Conservation (phyloP, 352 stramenopile genomes). For the Phytophthora hybrid region DNA sequence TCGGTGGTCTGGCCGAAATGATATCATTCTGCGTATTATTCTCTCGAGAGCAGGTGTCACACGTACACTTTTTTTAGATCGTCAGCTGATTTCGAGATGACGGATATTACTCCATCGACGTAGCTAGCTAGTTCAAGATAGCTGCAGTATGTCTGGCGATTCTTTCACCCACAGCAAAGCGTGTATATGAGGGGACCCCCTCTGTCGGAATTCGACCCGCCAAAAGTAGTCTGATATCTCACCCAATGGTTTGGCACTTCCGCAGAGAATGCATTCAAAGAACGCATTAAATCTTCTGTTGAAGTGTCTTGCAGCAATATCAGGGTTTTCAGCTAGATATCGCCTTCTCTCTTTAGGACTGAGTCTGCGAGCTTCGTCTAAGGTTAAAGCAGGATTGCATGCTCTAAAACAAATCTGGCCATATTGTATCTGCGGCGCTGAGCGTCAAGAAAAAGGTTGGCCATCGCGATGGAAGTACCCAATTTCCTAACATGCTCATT, state of each 20-base stretch:
- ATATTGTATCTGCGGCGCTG: constrained; percentile 32
- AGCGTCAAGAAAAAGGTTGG: constrained; percentile 32
- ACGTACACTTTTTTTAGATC: not conserved
- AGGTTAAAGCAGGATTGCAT: constrained; percentile 14
- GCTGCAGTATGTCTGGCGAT: constrained; percentile 15
- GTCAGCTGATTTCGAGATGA: not conserved
- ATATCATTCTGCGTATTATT: not conserved
- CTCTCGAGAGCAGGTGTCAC: not conserved
- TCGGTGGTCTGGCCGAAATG: no score
- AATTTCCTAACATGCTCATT: constrained; percentile 1
- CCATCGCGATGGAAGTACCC: no score
- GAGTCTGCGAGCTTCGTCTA: not conserved
- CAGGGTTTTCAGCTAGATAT: constrained; percentile 10
- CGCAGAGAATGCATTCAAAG: no score
- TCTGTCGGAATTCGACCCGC: constrained; percentile 14
- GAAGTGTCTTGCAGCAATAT: constrained; percentile 19
- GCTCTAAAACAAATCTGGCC: constrained; percentile 34
- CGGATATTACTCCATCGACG: not conserved
- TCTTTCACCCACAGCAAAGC: constrained; percentile 30
- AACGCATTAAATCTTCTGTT: no score
- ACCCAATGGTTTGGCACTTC: no score
- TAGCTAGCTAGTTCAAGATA: constrained; percentile 3
- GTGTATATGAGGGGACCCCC: constrained; percentile 37
- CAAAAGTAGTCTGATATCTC: constrained; percentile 37
- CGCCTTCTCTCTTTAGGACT: not conserved